Evolutionary conservation across 2,329 filamentous ascomycete species (phyloP), one percentile per base, ranked within the genome.

Genomic region (Ceratocystis eucalypticola): DNA sequence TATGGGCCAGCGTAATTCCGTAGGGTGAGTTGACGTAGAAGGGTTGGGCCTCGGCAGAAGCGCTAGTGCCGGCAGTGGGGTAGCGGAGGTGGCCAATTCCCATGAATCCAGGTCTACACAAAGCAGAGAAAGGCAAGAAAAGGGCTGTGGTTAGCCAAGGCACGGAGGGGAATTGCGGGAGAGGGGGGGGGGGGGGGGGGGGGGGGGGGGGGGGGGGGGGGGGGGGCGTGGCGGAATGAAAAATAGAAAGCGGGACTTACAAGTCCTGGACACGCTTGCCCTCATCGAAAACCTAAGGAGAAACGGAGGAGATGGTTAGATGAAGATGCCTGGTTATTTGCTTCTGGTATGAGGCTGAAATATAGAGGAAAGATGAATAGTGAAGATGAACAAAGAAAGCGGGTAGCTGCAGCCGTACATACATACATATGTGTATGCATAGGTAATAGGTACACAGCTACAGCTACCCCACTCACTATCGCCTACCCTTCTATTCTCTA

Each of bases 21-120:
- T 91, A 94, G 0, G 89, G 90, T 66, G 81, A 84, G 78, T 96
- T 96, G 72, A 93, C 68, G 74, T 94, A 96, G 76, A 96, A 96
- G 0, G 92, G 92, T 76, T 96, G 91, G 10, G 90, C 89, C 76
- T 96, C 91, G 6, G 90, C 86, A 72, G 75, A 76, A 67, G 78
- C 80, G 70, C 87, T 89, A 74, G 87, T 94, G 67, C 92, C 92
- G 12, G 89, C 88, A 6, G 92, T 96, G 10, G 92, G 92, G 76
- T 96, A 96, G 74, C 92, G 82, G 71, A 96, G 76, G 75, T 96
- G 92, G 53, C 84, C 88, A 68, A 96, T 81, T 69, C 90, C 91
- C 88, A 94, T 92, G 76, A 84, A 93, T 44, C 91, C 91, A 12
- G 90, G 67, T 88, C 64, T 94, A 41, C 25, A 41, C 46, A 12